phyloP scores from a whole-genome alignment of 2,329 filamentous ascomycete species.

The Echinosphaeria canescens region DNA sequence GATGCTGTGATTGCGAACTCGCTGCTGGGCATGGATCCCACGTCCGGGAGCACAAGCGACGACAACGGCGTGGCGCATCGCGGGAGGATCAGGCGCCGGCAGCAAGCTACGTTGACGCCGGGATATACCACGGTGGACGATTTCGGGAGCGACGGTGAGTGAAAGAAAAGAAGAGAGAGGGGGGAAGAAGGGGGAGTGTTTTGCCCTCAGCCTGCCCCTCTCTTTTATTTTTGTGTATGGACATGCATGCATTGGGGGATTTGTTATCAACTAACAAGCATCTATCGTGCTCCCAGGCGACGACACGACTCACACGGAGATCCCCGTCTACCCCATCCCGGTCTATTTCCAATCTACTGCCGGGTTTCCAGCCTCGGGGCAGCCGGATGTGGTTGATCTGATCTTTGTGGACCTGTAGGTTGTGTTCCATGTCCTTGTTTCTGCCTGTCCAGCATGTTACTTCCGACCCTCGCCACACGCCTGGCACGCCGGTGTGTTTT shows the following conservation, averaged over 20 bases:
- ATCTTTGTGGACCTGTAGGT: slow-evolving; percentile 29
- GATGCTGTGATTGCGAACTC: too few species aligned
- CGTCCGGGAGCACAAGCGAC: too few species aligned
- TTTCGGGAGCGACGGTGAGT: slow-evolving; percentile 22
- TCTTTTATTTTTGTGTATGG: not conserved
- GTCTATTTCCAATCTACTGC: slow-evolving; percentile 25
- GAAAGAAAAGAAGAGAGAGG: too few species aligned
- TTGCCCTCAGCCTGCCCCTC: too few species aligned
- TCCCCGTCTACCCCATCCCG: slow-evolving; percentile 22
- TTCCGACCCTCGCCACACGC: too few species aligned
- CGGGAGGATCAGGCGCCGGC: too few species aligned
- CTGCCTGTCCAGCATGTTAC: not conserved
- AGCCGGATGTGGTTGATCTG: slow-evolving; percentile 23
- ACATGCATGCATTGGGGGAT: not conserved
- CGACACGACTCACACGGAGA: slow-evolving; percentile 26
- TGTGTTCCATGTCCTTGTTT: not conserved
- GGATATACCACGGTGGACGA: slow-evolving; percentile 34
- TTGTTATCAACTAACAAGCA: too few species aligned
- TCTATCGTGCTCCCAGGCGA: slow-evolving; percentile 24
- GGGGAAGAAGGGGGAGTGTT: too few species aligned
- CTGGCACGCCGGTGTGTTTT: too few species aligned
- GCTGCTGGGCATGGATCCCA: too few species aligned
- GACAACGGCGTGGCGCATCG: too few species aligned
- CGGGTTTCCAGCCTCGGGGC: slow-evolving; percentile 20
- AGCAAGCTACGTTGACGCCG: slow-evolving; percentile 18